Percentiles rank a stretch among this genome's conserved stretches.
phyloP scores from a whole-genome alignment of 768 basidiomycete genomes.

The Leccinum subgranulosum region DNA sequence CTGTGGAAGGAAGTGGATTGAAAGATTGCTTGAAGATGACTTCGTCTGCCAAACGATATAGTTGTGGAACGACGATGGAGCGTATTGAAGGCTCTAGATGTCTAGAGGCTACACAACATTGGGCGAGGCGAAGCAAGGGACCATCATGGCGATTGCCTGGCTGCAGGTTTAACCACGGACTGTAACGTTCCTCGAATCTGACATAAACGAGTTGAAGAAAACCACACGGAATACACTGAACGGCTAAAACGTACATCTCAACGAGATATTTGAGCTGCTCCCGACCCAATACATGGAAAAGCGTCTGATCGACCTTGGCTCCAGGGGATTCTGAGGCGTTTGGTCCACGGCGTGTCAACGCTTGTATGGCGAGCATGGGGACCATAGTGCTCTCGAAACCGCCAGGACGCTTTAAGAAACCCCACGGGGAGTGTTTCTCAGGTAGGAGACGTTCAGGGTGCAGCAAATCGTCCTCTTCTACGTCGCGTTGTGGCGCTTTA shows the following conservation, averaged over 20 bases:
- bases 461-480: constrained; percentile 31
- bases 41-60: constrained; percentile 42
- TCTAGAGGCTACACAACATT: constrained; percentile 45
- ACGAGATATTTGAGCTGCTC: constrained; percentile 37
- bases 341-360: constrained; percentile 32
- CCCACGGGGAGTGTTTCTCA: constrained; percentile 36
- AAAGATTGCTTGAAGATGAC: constrained; percentile 39
- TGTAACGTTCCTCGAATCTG: constrained; percentile 43
- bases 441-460: constrained; percentile 37
- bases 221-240: background rate
- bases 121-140: constrained; percentile 40
- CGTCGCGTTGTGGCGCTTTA: constrained; percentile 14
- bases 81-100: constrained; percentile 38
- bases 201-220: background rate
- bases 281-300: constrained; percentile 32
- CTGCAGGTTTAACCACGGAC: constrained; percentile 43
- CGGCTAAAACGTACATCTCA: constrained; percentile 32
- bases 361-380: constrained; percentile 46
- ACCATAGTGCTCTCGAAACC: constrained; percentile 43
- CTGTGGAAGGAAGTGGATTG: constrained; percentile 39
- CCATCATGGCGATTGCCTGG: constrained; percentile 29
- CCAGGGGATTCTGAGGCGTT: constrained; percentile 20
- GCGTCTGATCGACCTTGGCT: constrained; percentile 24
- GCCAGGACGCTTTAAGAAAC: constrained; percentile 35
- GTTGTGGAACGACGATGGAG: constrained; percentile 35